Percentiles rank a stretch among this genome's conserved stretches.
phyloP scores from a whole-genome alignment of 2,329 filamentous ascomycete genomes.

The Emmonsiellopsis sp. region DNA sequence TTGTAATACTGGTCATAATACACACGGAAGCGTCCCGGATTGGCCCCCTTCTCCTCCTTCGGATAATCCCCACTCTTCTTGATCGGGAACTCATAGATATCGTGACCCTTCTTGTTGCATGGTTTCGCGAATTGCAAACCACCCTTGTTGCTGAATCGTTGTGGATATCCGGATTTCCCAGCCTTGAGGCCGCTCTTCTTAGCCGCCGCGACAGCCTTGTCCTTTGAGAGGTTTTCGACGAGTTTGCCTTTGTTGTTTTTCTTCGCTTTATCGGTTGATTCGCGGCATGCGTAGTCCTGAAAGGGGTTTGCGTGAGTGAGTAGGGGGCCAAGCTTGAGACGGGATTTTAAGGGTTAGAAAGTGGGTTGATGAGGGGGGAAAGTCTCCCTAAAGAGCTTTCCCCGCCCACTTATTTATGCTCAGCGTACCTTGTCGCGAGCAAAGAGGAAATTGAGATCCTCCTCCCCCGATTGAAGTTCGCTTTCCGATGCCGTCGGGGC shows the following conservation, averaged over 20 bases:
- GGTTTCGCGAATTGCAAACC: conserved; percentile 7
- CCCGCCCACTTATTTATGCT: not conserved
- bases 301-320: too few species aligned
- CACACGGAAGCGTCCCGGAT: conserved; percentile 6
- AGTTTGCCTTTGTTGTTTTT: conserved; percentile 7
- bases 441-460: not conserved
- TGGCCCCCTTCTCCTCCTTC: conserved; percentile 7
- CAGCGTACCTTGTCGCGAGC: conserved; percentile 1
- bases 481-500: not conserved
- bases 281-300: conserved; percentile 4
- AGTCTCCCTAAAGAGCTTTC: not conserved
- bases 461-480: not conserved
- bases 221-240: conserved; percentile 1
- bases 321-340: not conserved
- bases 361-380: not conserved
- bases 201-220: conserved; percentile 2
- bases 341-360: not conserved
- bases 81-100: conserved; percentile 8
- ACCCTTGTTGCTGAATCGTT: conserved; percentile 5
- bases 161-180: conserved; percentile 3
- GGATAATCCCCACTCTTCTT: conserved; percentile 3
- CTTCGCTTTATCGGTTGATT: conserved; percentile 3
- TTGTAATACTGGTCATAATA: conserved; percentile 8
- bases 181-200: not conserved
- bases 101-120: conserved; percentile 7